Evolutionary conservation across 768 basidiomycete species (phyloP), one percentile per base, ranked within the genome.

Genomic region (Boletus reticuloceps): DNA sequence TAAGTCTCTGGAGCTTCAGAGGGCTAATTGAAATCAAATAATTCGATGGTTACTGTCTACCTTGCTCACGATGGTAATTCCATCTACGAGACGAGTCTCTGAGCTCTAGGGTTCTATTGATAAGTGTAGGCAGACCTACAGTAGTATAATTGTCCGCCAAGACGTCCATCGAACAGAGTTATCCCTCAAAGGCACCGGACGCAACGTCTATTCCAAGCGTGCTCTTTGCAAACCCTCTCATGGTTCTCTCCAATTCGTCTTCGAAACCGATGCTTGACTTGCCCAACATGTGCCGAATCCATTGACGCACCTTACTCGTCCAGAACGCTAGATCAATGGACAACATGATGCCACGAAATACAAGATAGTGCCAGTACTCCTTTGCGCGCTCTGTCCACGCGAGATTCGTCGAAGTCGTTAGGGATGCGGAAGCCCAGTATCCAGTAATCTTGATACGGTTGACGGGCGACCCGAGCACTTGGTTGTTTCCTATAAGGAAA

Each of bases 391-490:
- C 69, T 4, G 61, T 48, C 44, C 82, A 54, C 16, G 76, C 58
- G 32, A 83, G 75, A 55, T 77, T 62, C 16, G 75, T 61, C 29
- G 76, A 71, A n/a, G 74, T 72, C 11, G 77, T 72, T 6, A 89
- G 77, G 5, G 88, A 86, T 22, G 79, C 77, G 5, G 90, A 86
- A 27, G 91, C 94, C 82, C 85, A 91, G 67, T 81, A 82, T 0
- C 89, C 93, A 0, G 89, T 91, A 51, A 95, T 89, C 69, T 92
- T 94, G 73, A 97, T 86, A 19, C 93, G 83, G 65, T 95, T 94
- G 1, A 93, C 89, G 0, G 93, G 93, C 4, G 89, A 89, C 14
- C 90, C 89, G 37, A 95, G 82, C 3, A 80, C 74, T 69, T 94
- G 89, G 62, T 93, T 93, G 69, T 92, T 92, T 17, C 87, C 80